Percentiles rank a stretch among this genome's conserved stretches.
phyloP scores from a whole-genome alignment of 441 rosid species.

The Erysimum cheiri region DNA sequence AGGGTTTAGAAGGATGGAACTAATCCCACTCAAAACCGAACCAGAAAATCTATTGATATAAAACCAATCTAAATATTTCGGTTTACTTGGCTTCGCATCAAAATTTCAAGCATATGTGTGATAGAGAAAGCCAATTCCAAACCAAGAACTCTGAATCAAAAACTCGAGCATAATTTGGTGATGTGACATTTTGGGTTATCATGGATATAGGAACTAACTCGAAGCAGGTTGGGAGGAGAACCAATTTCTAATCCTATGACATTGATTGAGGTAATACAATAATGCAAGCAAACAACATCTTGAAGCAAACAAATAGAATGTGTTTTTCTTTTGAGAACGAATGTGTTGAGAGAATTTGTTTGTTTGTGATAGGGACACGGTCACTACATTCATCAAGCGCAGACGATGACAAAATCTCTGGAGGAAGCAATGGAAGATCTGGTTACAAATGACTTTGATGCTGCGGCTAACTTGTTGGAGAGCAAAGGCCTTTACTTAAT shows the following conservation, averaged over 20 bases:
- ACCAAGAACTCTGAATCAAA: neutral
- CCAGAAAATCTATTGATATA: neutral
- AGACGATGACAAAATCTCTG: slow-evolving; percentile 52
- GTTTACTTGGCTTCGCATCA: neutral
- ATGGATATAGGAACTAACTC: slow-evolving; percentile 60
- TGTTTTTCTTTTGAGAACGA: neutral
- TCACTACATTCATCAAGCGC: slow-evolving; percentile 52
- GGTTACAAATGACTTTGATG: slow-evolving; percentile 52
- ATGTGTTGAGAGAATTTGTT: slow-evolving; percentile 3
- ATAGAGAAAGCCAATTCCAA: neutral
- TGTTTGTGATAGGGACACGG: slow-evolving; percentile 57
- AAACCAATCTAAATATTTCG: neutral
- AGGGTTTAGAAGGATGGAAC: neutral
- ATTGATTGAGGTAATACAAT: slow-evolving; percentile 55
- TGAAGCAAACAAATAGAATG: neutral
- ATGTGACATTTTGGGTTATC: slow-evolving; percentile 11
- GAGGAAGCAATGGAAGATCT: slow-evolving; percentile 61
- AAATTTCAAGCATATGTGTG: neutral
- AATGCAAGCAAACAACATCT: neutral
- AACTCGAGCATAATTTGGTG: neutral
- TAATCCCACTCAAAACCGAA: neutral
- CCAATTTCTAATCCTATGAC: slow-evolving; percentile 49
- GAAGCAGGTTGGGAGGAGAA: slow-evolving; percentile 58
- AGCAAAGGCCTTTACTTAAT: slow-evolving; percentile 59
- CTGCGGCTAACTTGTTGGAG: slow-evolving; percentile 57